Evolutionary conservation across 352 stramenopile species (phyloP).

Genomic region (Phytophthora chlamydospora): DNA sequence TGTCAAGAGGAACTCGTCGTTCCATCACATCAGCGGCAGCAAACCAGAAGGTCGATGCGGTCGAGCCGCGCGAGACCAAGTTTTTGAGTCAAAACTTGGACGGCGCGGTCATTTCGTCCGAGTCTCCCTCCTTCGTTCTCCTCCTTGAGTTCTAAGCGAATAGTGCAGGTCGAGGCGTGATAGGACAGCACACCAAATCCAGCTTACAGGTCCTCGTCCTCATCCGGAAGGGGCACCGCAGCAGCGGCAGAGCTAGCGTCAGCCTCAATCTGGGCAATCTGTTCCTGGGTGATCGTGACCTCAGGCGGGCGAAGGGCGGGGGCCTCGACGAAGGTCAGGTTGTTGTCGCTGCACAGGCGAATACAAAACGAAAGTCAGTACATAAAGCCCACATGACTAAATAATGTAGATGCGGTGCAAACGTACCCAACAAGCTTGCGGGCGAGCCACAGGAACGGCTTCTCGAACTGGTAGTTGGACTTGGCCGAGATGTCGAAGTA

Average conservation of each 20-base stretch:
- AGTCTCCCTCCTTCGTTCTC: conserved; percentile 30
- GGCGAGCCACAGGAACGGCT: conserved; percentile 99
- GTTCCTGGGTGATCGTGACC: conserved; percentile 94
- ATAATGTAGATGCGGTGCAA: not conserved
- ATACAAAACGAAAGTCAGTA: conserved; percentile 14
- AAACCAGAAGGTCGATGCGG: conserved; percentile 32
- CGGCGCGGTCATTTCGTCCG: conserved; percentile 11
- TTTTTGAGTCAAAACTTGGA: not conserved
- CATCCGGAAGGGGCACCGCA: conserved; percentile 95
- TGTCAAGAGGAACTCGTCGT: conserved; percentile 33
- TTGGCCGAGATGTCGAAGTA: conserved; percentile 99
- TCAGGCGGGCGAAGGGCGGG: conserved; percentile 96
- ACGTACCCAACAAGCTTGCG: conserved; percentile 97
- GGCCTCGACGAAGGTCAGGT: conserved; percentile 98
- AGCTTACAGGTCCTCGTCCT: conserved; percentile 97
- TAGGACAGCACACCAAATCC: conserved; percentile 37
- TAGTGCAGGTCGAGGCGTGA: conserved; percentile 41
- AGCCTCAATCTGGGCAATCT: conserved; percentile 93
- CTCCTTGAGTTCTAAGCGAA: conserved; percentile 43
- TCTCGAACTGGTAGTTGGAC: conserved; percentile 99
- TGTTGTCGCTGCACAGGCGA: conserved; percentile 89
- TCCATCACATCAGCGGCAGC: conserved; percentile 39
- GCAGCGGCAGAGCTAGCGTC: conserved; percentile 92
- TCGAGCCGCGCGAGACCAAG: conserved; percentile 10
- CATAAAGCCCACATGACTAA: not conserved